Percentiles rank a stretch among this genome's conserved stretches.
Evolutionary conservation across 495 filamentous ascomycete species (phyloP).

Genomic region (Neurospora sp.): DNA sequence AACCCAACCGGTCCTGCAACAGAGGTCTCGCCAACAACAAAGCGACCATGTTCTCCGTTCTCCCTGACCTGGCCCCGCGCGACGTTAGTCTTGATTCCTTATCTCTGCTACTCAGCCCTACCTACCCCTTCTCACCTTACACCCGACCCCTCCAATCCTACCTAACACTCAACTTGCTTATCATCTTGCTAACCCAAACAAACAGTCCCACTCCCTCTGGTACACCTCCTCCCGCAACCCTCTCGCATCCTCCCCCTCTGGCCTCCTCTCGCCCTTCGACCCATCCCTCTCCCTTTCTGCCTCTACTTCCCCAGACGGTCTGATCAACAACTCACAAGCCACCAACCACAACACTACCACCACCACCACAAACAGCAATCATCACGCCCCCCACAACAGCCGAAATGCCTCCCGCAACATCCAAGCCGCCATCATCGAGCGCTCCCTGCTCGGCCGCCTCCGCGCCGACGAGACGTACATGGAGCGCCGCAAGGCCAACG

Average conservation of each 20-base stretch:
- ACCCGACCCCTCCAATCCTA: neutral
- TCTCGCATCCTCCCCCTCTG: conserved; percentile 8
- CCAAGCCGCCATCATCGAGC: conserved; percentile 24
- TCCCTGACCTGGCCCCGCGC: conserved; percentile 63
- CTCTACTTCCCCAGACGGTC: conserved; percentile 1
- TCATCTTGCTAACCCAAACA: conserved; percentile 3
- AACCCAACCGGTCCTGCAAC: neutral
- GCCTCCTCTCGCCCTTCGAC: conserved; percentile 17
- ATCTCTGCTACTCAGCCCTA: neutral
- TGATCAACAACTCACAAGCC: conserved; percentile 16
- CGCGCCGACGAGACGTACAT: conserved; percentile 58
- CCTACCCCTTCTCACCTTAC: neutral
- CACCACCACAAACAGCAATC: neutral
- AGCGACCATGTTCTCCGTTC: conserved; percentile 50
- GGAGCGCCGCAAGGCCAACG: conserved; percentile 57
- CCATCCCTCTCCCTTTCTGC: conserved; percentile 5
- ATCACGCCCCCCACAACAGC: conserved; percentile 4
- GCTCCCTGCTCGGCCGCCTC: conserved; percentile 50
- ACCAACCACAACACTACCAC: conserved; percentile 13
- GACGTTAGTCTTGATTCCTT: conserved; percentile 44
- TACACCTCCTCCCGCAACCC: conserved; percentile 49
- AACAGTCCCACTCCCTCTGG: conserved; percentile 61
- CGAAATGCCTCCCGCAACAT: conserved; percentile 4
- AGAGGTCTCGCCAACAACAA: neutral
- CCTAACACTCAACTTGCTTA: conserved; percentile 5